Base-by-base conservation (phyloP, 2,329 filamentous ascomycete species). In the Colletotrichum orbiculare region DNA sequence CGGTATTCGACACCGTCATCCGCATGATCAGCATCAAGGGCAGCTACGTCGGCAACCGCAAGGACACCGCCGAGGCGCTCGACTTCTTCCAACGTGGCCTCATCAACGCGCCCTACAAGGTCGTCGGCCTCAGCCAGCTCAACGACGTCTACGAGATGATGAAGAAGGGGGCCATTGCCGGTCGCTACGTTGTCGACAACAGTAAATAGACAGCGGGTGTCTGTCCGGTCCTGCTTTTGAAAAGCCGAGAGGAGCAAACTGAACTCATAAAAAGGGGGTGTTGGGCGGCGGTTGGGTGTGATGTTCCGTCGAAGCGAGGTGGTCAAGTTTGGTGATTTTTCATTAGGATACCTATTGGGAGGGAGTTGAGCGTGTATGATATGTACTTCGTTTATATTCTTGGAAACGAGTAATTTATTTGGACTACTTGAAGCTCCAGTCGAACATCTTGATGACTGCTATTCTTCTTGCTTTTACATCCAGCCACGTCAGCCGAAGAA, bases 21-120 rank as follows among this genome's bases (percentile, higher is more conserved):
- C 82, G 90, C 80, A 97, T 97, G 93, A 89, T 97, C 82, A 89
- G 80, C 72, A 97, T 98, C 84, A 92, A 92, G 83, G 94, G 94
- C 66, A 93, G 89, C 72, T 97, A 97, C 76, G 95, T 98, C 70
- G 95, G 95, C 63, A 97, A 97, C 83, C 88, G 95, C 70, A 89
- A 91, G 76, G 95, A 98, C 76, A 91, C 89, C 1, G 87, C 89
- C 57, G 95, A 98, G 83, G 94, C 95, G 3, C 84, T 98, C 68
- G 94, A 97, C 70, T 97, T 97, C 83, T 97, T 88, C 84, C 82
- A 86, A 62, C 86, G 91, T 25, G 95, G 95, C 13, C 81, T 96
- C 69, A 94, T 98, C 85, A 91, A 93, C 75, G 89, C 89, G 6
- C 95, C 95, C 8, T 96, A 86, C 87, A 96, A 97, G 89, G 87